Percentiles rank a stretch among this genome's conserved stretches.
These are phyloP conservation scores for Podosphaera aphanis DNA, from an alignment of 2,329 filamentous ascomycete genomes.

Conservation along the genomic window DNA sequence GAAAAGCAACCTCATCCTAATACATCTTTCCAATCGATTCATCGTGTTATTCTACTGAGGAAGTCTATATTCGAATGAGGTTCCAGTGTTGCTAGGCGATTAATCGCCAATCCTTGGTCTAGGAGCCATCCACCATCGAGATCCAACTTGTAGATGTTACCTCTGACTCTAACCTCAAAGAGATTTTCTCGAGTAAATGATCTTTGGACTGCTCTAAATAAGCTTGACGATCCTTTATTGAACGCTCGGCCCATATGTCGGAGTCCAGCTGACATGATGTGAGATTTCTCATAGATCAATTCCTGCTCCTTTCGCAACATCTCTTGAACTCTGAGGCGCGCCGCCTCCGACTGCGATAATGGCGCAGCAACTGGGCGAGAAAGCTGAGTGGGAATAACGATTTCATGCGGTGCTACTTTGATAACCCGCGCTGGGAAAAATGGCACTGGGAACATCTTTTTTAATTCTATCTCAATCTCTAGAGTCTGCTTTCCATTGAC, in stretches of 20 bases:
- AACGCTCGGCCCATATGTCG: slow-evolving; percentile 23
- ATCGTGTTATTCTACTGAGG: neutral
- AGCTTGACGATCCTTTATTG: neutral
- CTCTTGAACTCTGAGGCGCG: slow-evolving; percentile 17
- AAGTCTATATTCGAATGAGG: neutral
- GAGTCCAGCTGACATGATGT: slow-evolving; percentile 34
- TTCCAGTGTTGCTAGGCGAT: slow-evolving; percentile 24
- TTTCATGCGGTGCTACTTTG: slow-evolving; percentile 7
- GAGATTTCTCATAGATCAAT: slow-evolving; percentile 27
- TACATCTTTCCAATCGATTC: no score
- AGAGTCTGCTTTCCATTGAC: slow-evolving; percentile 14
- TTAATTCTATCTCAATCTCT: slow-evolving; percentile 26
- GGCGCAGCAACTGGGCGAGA: slow-evolving; percentile 1
- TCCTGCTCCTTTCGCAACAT: slow-evolving; percentile 14
- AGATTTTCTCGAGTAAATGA: slow-evolving; percentile 34
- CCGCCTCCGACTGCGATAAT: slow-evolving; percentile 8
- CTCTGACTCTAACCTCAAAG: slow-evolving; percentile 24
- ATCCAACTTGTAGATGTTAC: slow-evolving; percentile 32
- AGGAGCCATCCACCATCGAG: slow-evolving; percentile 32
- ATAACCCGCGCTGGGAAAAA: slow-evolving; percentile 11
- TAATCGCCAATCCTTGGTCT: slow-evolving; percentile 33
- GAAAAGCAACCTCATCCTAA: no score
- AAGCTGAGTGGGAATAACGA: slow-evolving; percentile 8
- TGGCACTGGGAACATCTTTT: slow-evolving; percentile 13
- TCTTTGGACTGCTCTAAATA: slow-evolving; percentile 20